Percentiles rank a stretch among this genome's conserved stretches.
Conservation (phyloP, 176 grass and related monocot species). For the Otatea glauca region DNA sequence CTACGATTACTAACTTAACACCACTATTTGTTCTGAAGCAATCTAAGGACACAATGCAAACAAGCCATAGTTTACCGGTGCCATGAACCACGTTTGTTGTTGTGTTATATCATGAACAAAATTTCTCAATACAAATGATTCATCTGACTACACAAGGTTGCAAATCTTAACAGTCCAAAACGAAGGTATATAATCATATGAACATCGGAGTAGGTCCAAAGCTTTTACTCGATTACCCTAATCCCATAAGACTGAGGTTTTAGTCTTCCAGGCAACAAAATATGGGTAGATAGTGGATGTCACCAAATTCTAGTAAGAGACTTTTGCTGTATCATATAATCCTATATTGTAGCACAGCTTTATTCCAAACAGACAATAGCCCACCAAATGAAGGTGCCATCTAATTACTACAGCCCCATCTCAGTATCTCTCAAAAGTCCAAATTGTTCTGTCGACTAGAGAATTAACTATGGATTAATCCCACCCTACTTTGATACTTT, state of each 20-base stretch:
- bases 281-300: neutral
- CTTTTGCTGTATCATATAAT: neutral
- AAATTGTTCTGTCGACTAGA: neutral
- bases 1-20: slow-evolving; percentile 1
- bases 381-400: neutral
- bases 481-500: neutral
- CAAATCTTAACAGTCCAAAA: slow-evolving; percentile 1
- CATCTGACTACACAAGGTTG: neutral
- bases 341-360: neutral
- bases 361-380: neutral
- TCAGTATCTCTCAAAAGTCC: neutral
- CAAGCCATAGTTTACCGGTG: neutral
- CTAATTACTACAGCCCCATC: neutral
- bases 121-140: neutral
- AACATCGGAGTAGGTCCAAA: neutral
- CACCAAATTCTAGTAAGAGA: neutral
- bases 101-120: neutral
- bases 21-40: neutral
- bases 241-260: neutral
- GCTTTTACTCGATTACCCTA: neutral
- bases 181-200: neutral
- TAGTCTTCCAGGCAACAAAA: neutral
- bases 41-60: neutral
- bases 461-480: neutral
- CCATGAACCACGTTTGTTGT: neutral